These are phyloP conservation scores for Eucalyptus pumila DNA, from an alignment of 345 rosid genomes.

Conservation along the genomic window DNA sequence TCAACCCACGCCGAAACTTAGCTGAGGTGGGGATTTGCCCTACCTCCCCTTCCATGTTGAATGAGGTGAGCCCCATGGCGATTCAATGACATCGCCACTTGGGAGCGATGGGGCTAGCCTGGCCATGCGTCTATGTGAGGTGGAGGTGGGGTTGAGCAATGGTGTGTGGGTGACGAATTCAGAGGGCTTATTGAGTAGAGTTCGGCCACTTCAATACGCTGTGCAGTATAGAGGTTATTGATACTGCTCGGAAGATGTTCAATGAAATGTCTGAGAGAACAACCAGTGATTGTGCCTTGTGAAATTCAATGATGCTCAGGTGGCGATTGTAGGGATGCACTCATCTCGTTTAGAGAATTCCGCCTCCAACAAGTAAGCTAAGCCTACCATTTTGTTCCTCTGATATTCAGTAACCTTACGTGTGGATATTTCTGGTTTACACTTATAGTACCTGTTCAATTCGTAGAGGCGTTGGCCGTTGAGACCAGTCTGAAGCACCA, in stretches of 20 bases:
- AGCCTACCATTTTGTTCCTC: neutral
- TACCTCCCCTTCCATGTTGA: too few relatives aligned
- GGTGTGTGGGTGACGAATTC: neutral
- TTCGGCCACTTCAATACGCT: too few relatives aligned
- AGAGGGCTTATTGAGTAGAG: neutral
- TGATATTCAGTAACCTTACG: neutral
- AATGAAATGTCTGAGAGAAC: neutral
- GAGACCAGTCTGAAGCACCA: neutral
- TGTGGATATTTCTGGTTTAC: neutral
- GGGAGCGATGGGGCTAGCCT: too few relatives aligned
- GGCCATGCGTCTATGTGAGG: too few relatives aligned
- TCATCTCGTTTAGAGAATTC: too few relatives aligned
- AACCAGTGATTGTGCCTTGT: neutral
- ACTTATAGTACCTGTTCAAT: neutral
- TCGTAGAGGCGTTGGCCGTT: neutral
- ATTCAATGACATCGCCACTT: too few relatives aligned
- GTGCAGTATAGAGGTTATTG: too few relatives aligned
- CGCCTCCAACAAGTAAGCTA: neutral
- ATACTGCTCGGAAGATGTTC: too few relatives aligned
- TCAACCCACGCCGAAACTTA: neutral
- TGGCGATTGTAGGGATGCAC: too few relatives aligned
- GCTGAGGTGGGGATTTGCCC: too few relatives aligned
- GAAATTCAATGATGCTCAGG: neutral
- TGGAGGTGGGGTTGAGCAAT: too few relatives aligned
- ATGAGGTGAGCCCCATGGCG: too few relatives aligned